Base-by-base conservation (phyloP, 2,329 filamentous ascomycete species). In the Exophiala dermatitidis region DNA sequence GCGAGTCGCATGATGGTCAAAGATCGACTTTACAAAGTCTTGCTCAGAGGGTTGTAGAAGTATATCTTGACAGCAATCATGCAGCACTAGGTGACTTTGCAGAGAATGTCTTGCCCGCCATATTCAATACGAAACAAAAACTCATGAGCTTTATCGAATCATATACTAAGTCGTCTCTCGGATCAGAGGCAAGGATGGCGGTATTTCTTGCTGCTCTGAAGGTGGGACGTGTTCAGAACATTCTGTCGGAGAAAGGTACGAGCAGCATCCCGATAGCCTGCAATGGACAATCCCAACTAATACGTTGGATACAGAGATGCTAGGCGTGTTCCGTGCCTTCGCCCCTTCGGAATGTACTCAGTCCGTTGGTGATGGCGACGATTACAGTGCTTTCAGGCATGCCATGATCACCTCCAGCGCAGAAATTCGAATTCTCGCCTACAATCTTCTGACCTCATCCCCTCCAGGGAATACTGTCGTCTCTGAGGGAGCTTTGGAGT, bases 361-460 rank as follows among this genome's bases (percentile, higher is more conserved):
- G 1, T 2, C 6, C 8, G 5, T 8, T 19, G 30, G 29, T 32
- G 12, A 50, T 28, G 30, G 41, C 30, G 43, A 54, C 10, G 31
- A 42, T 3, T 46, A 56, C 28, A 34, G 33, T 33, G 50, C 48
- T 30, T 58, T 72, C 33, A 66, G 67, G 10, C 65, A 67, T 10
- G 70, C 73, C 33, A 61, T 74, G 12, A 64, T 68, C 44, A 69
- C 72, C 69, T 75, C 75, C 40, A 81, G 81, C 62, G 73, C 81
- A 62, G 75, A 82, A 58, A 83, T 91, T 48, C 82, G 90, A 30
- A 80, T 90, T 28, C 80, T 90, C n/a, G 88, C 88, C 0, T 77
- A 96, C 36, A 88, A 88, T 30, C 77, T 96, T 8, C 77, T 95
- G 5, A 81, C 89, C 8, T 83, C 84, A 6, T 91, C 88, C 0